Base-by-base conservation (phyloP, 2,329 filamentous ascomycete genomes). In the Colletotrichum melonis region DNA sequence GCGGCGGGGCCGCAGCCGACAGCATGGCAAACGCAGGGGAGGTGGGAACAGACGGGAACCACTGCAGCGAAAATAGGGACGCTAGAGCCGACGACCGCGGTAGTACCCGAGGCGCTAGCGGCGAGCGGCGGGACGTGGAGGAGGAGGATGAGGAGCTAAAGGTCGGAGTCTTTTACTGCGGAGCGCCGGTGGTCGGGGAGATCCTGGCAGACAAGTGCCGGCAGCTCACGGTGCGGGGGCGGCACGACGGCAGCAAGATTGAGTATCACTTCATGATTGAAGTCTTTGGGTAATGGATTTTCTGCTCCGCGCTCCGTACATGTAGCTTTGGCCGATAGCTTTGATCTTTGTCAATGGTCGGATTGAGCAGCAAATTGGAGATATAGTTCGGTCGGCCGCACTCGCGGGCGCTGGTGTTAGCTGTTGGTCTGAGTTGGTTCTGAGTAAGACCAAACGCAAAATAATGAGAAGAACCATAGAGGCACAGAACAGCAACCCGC, bases 251-350 rank as follows among this genome's bases (percentile, higher is more conserved):
- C 19, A 85, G 84, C 62, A 86, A 85, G 76, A 83, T 91, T 38
- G 82, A 88, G 77, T 90, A 90, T 78, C 82, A 88, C 66, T 90
- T 90, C 66, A 87, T 89, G 84, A 88, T 88, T 68, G 88, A 90
- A 75, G 87, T 90, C 0, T 90, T 90, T 81, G 86, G 84, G 3
- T 87, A 30, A 64, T 19, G 16, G 28, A 4, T 32, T 32, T 55
- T 42, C 14, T 42, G 38, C 46, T 26, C 24, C 19, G 11, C 1
- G 24, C n/a, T 32, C 8, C 32, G 32, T 35, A 12, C 32, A 35
- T 8, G 24, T 19, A n/a, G 38, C 16, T 12, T 42, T 42, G 2
- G 1, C 5, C 14, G 24, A 4, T 22, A 24, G 26, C 26, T 56
- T 56, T 56, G 24, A 26, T 8, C 24, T 28, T 24, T 49, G 42